Evolutionary conservation across 2,329 filamentous ascomycete genomes (phyloP).

Genomic region (Fusarium sp.): DNA sequence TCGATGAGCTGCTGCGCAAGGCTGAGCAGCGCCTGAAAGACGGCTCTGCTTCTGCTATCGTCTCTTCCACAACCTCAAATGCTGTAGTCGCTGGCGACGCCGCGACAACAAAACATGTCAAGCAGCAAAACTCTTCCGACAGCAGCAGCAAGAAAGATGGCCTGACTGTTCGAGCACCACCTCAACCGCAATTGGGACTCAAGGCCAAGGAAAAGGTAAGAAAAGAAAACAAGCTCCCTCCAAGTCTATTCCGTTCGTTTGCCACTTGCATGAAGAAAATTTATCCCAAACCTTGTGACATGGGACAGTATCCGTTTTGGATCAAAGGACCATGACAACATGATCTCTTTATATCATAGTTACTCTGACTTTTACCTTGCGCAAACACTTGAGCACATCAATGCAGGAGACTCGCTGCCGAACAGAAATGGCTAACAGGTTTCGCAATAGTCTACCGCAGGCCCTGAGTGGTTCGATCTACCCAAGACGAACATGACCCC

Average conservation of each 20-base stretch:
- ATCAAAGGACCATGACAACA: slow-evolving; percentile 66
- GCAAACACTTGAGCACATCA: slow-evolving; percentile 9
- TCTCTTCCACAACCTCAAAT: slow-evolving; percentile 14
- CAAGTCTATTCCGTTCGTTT: background rate
- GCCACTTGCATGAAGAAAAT: slow-evolving; percentile 52
- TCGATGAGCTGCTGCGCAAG: slow-evolving; percentile 47
- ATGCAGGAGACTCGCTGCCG: background rate
- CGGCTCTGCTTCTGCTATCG: slow-evolving; percentile 25
- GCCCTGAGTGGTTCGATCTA: slow-evolving; percentile 86
- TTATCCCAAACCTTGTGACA: slow-evolving; percentile 50
- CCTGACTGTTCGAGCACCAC: slow-evolving; percentile 39
- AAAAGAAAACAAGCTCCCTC: background rate
- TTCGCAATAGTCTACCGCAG: slow-evolving; percentile 66
- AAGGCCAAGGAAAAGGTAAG: slow-evolving; percentile 45
- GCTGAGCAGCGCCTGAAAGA: slow-evolving; percentile 47
- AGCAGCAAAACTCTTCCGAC: slow-evolving; percentile 29
- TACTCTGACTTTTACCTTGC: slow-evolving; percentile 68
- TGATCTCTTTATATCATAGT: slow-evolving; percentile 71
- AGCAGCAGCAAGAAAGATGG: slow-evolving; percentile 38
- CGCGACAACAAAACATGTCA: slow-evolving; percentile 20
- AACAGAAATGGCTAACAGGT: slow-evolving; percentile 30
- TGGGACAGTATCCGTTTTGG: slow-evolving; percentile 53
- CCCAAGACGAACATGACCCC: slow-evolving; percentile 85
- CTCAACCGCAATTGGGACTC: slow-evolving; percentile 33
- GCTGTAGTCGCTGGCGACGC: slow-evolving; percentile 24